Percentiles rank a stretch among this genome's conserved stretches.
phyloP scores from a whole-genome alignment of 352 stramenopile species.

The Phytopythium oedochilum region DNA sequence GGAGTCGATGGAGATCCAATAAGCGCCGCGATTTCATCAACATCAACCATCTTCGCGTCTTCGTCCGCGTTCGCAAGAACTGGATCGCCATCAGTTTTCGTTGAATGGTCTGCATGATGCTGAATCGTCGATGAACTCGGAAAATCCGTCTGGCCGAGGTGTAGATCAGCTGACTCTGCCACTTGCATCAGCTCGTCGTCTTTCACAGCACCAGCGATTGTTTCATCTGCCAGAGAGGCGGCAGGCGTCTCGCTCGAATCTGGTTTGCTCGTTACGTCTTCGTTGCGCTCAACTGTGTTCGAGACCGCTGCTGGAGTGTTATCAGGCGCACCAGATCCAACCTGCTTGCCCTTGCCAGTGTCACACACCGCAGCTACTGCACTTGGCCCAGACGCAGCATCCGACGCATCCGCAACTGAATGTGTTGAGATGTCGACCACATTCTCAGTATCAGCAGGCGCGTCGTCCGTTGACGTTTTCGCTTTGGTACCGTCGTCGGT shows the following conservation, averaged over 20 bases:
- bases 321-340: background rate
- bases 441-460: background rate
- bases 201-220: background rate
- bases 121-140: background rate
- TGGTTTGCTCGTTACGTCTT: background rate
- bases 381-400: background rate
- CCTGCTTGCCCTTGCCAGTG: background rate
- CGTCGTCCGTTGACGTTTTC: background rate
- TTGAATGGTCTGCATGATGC: background rate
- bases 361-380: background rate
- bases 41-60: constrained; percentile 3
- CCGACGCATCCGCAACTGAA: background rate
- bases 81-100: background rate
- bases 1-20: background rate
- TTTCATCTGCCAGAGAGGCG: background rate
- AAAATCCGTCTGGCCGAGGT: background rate
- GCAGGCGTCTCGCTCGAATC: background rate
- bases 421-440: background rate
- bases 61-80: background rate
- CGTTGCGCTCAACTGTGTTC: background rate
- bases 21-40: background rate
- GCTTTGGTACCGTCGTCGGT: too few relatives aligned
- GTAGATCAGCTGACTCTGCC: background rate
- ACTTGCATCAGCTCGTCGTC: background rate
- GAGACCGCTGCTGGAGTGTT: background rate